Conservation (phyloP, 2,329 filamentous ascomycete species). For the Fusarium virguliforme region DNA sequence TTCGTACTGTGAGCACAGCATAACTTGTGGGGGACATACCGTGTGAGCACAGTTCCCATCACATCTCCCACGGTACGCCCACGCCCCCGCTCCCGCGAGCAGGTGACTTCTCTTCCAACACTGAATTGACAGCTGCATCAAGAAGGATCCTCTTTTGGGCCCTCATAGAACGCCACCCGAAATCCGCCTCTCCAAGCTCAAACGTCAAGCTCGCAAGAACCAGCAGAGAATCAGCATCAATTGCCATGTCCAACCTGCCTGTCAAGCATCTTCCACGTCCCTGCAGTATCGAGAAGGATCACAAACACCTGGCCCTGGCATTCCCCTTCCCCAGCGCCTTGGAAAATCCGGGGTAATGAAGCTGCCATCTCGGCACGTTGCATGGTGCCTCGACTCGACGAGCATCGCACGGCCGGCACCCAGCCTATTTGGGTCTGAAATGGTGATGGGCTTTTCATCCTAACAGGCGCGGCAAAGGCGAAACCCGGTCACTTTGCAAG, state of each 20-base stretch:
- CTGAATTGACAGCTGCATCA: constrained; percentile 16
- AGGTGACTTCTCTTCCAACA: constrained; percentile 39
- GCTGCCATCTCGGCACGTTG: constrained; percentile 39
- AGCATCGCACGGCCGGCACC: constrained; percentile 30
- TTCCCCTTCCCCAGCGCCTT: constrained; percentile 41
- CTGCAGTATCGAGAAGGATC: constrained; percentile 40
- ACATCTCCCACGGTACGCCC: constrained; percentile 13
- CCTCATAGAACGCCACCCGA: constrained; percentile 34
- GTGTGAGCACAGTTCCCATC: constrained; percentile 8
- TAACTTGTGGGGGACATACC: not conserved
- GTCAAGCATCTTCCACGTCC: constrained; percentile 21
- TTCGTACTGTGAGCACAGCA: not conserved
- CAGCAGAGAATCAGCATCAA: constrained; percentile 7
- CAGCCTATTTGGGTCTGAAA: constrained; percentile 33
- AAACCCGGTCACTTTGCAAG: constrained; percentile 40
- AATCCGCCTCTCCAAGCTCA: constrained; percentile 29
- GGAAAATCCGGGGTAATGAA: constrained; percentile 48
- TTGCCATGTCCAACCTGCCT: constrained; percentile 3
- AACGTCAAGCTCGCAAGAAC: constrained; percentile 21
- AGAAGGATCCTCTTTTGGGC: constrained; percentile 16
- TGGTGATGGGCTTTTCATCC: constrained; percentile 45
- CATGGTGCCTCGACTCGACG: constrained; percentile 14
- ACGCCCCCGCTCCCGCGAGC: constrained; percentile 35
- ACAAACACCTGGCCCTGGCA: constrained; percentile 44
- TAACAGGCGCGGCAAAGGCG: constrained; percentile 49